A percentile compares a stretch with the other conserved stretches of the same genome.
Conservation (phyloP, 495 filamentous ascomycete species). For the Tuber melanosporum region DNA sequence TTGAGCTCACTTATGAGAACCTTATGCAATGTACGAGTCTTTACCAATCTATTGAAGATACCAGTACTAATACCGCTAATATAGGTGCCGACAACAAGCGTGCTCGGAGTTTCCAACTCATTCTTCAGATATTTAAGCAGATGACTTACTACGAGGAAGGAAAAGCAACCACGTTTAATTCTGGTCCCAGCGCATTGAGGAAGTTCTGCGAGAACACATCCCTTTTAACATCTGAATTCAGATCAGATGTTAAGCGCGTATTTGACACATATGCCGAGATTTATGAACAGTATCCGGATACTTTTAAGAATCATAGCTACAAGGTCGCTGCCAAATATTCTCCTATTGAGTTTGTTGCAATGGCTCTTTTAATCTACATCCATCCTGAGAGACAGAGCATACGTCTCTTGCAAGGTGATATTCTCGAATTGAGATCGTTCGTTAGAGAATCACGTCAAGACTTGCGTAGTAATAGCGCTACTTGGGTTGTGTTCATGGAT, state of each 20-base stretch:
- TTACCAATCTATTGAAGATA: neutral
- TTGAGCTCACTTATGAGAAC: constrained; percentile 44
- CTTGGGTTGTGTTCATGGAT: constrained; percentile 45
- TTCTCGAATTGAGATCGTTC: constrained; percentile 42
- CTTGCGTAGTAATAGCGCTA: constrained; percentile 44
- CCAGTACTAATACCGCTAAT: constrained; percentile 23
- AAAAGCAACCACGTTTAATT: constrained; percentile 21
- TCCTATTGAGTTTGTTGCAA: constrained; percentile 47
- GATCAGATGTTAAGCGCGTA: constrained; percentile 19
- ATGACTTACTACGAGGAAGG: constrained; percentile 25
- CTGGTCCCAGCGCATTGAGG: constrained; percentile 30
- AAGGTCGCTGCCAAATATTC: constrained; percentile 44
- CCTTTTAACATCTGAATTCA: constrained; percentile 23
- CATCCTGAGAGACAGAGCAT: constrained; percentile 44
- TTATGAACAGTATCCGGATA: constrained; percentile 29
- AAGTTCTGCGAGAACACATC: constrained; percentile 27
- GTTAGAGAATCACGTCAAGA: constrained; percentile 45
- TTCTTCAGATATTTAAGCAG: constrained; percentile 38
- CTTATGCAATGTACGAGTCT: constrained; percentile 42
- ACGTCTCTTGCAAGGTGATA: constrained; percentile 45
- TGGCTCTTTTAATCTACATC: constrained; percentile 45
- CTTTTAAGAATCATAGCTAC: constrained; percentile 39
- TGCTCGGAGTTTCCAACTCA: constrained; percentile 43
- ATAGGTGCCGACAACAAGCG: constrained; percentile 41
- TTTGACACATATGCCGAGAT: constrained; percentile 36